Evolutionary conservation across 441 rosid species (phyloP).

Genomic region (Raphanus hybrid): DNA sequence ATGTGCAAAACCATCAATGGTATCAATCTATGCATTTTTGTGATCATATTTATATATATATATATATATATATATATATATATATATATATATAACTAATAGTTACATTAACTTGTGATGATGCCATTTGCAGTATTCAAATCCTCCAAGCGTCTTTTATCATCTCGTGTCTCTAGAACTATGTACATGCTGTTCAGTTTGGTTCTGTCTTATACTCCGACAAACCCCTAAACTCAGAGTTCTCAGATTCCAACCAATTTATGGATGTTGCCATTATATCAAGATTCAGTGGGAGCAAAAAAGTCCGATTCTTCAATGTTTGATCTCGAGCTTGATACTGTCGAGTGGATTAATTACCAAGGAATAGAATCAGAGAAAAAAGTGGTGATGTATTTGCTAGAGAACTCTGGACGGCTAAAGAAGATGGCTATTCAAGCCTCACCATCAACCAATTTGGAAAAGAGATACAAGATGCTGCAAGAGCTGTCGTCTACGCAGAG

Average conservation of each 20-base stretch:
- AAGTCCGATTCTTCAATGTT: not conserved
- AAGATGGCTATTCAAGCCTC: not conserved
- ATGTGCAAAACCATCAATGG: not conserved
- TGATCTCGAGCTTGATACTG: not conserved
- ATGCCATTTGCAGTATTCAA: slow-evolving; percentile 15
- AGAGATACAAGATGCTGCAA: not conserved
- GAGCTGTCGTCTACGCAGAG: not conserved
- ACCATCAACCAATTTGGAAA: not conserved
- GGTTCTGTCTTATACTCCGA: slow-evolving; percentile 4
- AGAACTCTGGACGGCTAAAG: slow-evolving; percentile 6
- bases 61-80: not conserved
- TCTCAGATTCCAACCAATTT: not conserved
- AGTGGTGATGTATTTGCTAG: not conserved
- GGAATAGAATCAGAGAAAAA: slow-evolving; percentile 8
- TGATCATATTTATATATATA: not conserved
- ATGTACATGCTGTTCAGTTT: slow-evolving; percentile 21
- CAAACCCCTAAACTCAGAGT: slow-evolving; percentile 24
- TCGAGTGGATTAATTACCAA: slow-evolving; percentile 6
- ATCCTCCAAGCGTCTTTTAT: not conserved
- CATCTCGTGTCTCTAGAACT: slow-evolving; percentile 21
- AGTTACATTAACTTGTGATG: slow-evolving; percentile 3
- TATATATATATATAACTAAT: not conserved
- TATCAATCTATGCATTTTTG: not conserved
- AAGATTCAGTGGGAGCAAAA: not conserved
- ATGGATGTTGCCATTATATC: not conserved